Conservation (phyloP, 306 rosid species). For the Cucurbita pepo region DNA sequence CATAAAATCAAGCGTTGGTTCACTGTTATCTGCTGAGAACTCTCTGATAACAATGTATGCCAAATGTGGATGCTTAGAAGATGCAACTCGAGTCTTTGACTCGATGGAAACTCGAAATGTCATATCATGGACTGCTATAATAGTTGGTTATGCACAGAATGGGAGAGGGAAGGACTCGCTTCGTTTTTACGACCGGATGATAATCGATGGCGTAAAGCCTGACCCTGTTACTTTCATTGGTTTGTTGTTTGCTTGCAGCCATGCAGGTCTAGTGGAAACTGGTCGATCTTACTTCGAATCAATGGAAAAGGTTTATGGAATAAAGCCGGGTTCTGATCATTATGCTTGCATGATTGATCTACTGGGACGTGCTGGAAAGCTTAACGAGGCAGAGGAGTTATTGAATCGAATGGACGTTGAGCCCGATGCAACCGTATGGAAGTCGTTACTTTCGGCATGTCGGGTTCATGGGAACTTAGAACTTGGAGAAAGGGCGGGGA, state of each 20-base stretch:
- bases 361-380: slow-evolving; percentile 65
- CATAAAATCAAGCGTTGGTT: slow-evolving; percentile 41
- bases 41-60: slow-evolving; percentile 79
- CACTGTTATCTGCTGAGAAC: slow-evolving; percentile 49
- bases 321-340: slow-evolving; percentile 68
- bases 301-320: slow-evolving; percentile 52
- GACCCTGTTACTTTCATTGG: slow-evolving; percentile 80
- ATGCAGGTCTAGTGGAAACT: slow-evolving; percentile 60
- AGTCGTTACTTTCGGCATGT: slow-evolving; percentile 81
- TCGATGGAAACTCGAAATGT: slow-evolving; percentile 46
- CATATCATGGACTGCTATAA: slow-evolving; percentile 82
- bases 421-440: slow-evolving; percentile 84
- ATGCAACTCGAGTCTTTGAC: slow-evolving; percentile 43
- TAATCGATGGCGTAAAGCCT: slow-evolving; percentile 51
- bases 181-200: slow-evolving; percentile 57
- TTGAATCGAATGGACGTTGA: slow-evolving; percentile 48
- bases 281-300: slow-evolving; percentile 45
- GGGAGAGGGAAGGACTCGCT: slow-evolving; percentile 70
- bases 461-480: slow-evolving; percentile 65
- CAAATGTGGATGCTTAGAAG: slow-evolving; percentile 80
- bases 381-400: slow-evolving; percentile 44
- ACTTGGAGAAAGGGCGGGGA: slow-evolving; percentile 65
- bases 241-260: slow-evolving; percentile 86
- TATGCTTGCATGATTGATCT: slow-evolving; percentile 89
- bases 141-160: slow-evolving; percentile 84